Base-by-base conservation (phyloP, 2,329 filamentous ascomycete species). In the Neofusicoccum sp. region DNA sequence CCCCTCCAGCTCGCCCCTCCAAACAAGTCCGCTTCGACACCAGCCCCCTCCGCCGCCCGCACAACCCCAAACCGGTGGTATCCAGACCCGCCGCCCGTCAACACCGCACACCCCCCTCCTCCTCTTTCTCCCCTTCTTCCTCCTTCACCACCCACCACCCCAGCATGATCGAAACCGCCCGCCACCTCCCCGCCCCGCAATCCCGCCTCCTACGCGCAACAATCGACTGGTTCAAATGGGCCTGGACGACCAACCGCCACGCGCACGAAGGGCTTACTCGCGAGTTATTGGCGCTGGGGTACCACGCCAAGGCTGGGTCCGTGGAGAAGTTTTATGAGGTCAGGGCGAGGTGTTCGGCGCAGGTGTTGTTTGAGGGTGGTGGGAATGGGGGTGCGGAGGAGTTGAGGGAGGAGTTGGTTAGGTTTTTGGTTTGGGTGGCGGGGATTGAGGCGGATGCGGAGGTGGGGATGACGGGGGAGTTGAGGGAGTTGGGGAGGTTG, bases 171-270 rank as follows among this genome's bases (percentile, higher is more conserved):
- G 38, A 24, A 11, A 9, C 16, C 34, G 24, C 53, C 53, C 9
- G 11, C 38, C 9, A 24, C 26, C 38, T 57, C 7, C 40, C 51
- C 9, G 5, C 8, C 4, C 38, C 38, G 3, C 38, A 44, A 1
- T 26, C 53, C 14, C n/a, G 33, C n/a, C 53, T 57, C 53, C 53
- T 57, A 8, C 38, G 38, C 28, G 24, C 14, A 1, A 43, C 40
- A 1, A 24, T 43, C 53, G 40, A 57, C 38, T 57, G 53, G 53
- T 57, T 57, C 53, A 44, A 43, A 11, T 57, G 53, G 53, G 53
- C 53, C 3, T 57, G 53, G 53, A 26, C 26, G 12, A 36, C 26
- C 8, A 14, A 41, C 24, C 34, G 31, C 9, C 24, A 16, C 20
- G 49, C 49, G 5, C 49, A 54, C 20, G 34, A 20, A 2, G 30